These are phyloP conservation scores for Paraphysoderma sedebokerense DNA, from an alignment of 371 early-diverging fungal genomes.

Conservation along the genomic window DNA sequence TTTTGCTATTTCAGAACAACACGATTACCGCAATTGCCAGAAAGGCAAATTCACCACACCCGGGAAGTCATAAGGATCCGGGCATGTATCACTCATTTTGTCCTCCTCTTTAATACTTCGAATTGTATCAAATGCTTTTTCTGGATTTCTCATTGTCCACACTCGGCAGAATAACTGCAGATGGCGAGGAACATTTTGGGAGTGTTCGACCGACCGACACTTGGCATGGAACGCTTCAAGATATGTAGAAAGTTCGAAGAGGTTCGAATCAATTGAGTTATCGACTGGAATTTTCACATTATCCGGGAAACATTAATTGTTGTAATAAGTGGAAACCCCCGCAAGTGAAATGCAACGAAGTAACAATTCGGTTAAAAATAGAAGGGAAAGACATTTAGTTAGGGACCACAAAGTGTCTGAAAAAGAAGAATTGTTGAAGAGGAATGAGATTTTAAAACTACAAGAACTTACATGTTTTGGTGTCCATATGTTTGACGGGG, in stretches of 20 bases:
- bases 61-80: not conserved
- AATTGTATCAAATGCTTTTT: not conserved
- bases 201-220: not conserved
- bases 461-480: too few species aligned
- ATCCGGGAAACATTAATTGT: too few species aligned
- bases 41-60: not conserved
- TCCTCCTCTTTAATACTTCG: not conserved
- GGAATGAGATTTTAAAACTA: too few species aligned
- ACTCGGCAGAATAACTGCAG: not conserved
- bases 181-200: not conserved
- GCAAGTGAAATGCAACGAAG: too few species aligned
- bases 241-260: not conserved
- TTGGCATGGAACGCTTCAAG: not conserved
- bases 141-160: not conserved
- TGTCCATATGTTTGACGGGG: not conserved
- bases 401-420: too few species aligned
- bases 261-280: not conserved
- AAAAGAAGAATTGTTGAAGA: too few species aligned
- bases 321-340: too few species aligned
- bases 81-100: not conserved
- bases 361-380: too few species aligned
- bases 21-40: not conserved
- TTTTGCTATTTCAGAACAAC: too few species aligned
- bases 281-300: too few species aligned
- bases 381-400: too few species aligned